Evolutionary conservation across 345 rosid species (phyloP).

Genomic region (Euphorbia lathyris): DNA sequence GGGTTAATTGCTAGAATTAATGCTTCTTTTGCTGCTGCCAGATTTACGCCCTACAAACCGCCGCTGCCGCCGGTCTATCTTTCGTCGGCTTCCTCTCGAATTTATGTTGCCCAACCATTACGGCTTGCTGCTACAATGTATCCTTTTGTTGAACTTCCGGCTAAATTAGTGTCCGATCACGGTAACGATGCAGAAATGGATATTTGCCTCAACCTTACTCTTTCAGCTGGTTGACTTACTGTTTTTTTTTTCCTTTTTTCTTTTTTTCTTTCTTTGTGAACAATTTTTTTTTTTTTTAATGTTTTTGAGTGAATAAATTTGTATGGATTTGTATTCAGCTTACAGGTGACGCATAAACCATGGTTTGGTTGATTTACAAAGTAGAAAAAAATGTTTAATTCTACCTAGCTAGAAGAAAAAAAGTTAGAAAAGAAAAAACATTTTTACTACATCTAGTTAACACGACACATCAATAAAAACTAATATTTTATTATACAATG

Average conservation of each 20-base stretch:
- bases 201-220: conserved; percentile 49
- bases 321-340: not conserved
- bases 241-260: not conserved
- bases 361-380: no score
- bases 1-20: conserved; percentile 1
- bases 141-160: conserved; percentile 18
- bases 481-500: no score
- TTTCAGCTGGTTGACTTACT: conserved; percentile 17
- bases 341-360: no score
- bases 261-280: not conserved
- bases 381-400: no score
- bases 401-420: no score
- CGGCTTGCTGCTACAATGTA: conserved; percentile 19
- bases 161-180: conserved; percentile 21
- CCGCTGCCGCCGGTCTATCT: conserved; percentile 11
- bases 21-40: conserved; percentile 8
- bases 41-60: conserved; percentile 10
- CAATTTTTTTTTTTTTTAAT: not conserved
- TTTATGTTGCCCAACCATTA: conserved; percentile 29
- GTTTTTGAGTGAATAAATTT: not conserved
- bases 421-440: no score
- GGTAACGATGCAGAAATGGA: conserved; percentile 33
- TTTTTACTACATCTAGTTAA: no score
- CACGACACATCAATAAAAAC: no score
- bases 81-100: conserved; percentile 21